These are phyloP conservation scores for Malus hybrid DNA, from an alignment of 331 rosid species.

Conservation along the genomic window DNA sequence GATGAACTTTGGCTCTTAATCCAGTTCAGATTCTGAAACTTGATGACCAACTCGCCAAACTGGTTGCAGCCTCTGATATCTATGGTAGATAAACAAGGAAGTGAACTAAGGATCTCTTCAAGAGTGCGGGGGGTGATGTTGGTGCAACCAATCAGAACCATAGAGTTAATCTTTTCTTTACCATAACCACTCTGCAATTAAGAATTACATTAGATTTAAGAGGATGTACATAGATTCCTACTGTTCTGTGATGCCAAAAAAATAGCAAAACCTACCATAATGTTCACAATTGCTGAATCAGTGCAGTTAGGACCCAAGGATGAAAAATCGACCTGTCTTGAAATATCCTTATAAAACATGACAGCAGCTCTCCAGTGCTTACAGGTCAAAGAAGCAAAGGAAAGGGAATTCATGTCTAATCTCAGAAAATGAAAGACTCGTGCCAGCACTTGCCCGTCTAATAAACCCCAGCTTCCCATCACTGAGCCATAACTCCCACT, in stretches of 20 bases:
- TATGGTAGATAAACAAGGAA: constrained; percentile 58
- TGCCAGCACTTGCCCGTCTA: constrained; percentile 70
- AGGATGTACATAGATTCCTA: constrained; percentile 4
- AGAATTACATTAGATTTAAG: constrained; percentile 22
- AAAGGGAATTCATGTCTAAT: constrained; percentile 70
- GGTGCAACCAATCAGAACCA: constrained; percentile 68
- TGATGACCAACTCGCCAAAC: constrained; percentile 57
- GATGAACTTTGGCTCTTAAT: constrained; percentile 57
- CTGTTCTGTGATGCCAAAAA: constrained; percentile 10
- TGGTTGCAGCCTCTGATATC: constrained; percentile 90
- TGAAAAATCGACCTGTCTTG: constrained; percentile 74
- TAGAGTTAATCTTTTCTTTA: constrained; percentile 63
- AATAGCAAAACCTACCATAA: constrained; percentile 57
- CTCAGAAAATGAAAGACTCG: constrained; percentile 73
- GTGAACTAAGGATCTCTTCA: constrained; percentile 69
- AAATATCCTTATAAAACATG: constrained; percentile 59
- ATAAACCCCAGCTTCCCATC: constrained; percentile 63
- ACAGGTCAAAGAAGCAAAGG: constrained; percentile 73
- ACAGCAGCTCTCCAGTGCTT: constrained; percentile 79
- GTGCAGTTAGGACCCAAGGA: constrained; percentile 71
- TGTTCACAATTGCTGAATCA: constrained; percentile 50
- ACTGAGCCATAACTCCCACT: constrained; percentile 36
- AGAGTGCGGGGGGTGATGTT: constrained; percentile 60
- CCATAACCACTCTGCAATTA: constrained; percentile 65
- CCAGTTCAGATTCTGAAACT: constrained; percentile 68